Evolutionary conservation across 441 rosid genomes (phyloP).

Genomic region (Biscutella laevigata): DNA sequence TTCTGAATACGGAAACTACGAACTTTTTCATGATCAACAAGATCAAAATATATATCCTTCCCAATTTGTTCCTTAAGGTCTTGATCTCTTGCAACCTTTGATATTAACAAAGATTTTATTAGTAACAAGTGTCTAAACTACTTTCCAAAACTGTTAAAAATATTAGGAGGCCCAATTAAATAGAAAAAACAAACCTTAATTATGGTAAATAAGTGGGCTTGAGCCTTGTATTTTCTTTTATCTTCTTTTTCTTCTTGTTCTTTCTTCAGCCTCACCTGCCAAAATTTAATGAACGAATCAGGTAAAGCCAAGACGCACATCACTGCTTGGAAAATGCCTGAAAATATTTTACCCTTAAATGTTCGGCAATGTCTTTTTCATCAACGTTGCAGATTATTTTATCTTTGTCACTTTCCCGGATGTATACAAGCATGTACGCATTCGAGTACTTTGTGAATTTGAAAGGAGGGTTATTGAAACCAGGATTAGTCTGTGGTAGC

Average conservation of each 20-base stretch:
- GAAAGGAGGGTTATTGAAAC: conserved; percentile 55
- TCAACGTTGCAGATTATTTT: conserved; percentile 63
- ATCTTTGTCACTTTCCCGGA: conserved; percentile 69
- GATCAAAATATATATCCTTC: conserved; percentile 62
- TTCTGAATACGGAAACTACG: conserved; percentile 66
- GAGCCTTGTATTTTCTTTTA: no score
- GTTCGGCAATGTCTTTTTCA: conserved; percentile 68
- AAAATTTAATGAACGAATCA: conserved; percentile 11
- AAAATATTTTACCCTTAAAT: conserved; percentile 48
- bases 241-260: conserved; percentile 68
- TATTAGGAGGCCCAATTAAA: not conserved
- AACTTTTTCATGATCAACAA: conserved; percentile 76
- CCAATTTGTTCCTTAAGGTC: conserved; percentile 52
- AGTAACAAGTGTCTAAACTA: conserved; percentile 6
- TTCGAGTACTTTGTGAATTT: conserved; percentile 65
- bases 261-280: conserved; percentile 50
- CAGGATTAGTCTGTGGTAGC: conserved; percentile 62
- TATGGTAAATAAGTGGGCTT: conserved; percentile 55
- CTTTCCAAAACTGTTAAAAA: not conserved
- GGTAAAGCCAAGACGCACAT: conserved; percentile 14
- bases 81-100: conserved; percentile 49
- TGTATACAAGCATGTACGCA: conserved; percentile 74
- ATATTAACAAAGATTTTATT: conserved; percentile 9
- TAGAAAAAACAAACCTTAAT: conserved; percentile 40
- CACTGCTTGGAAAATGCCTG: conserved; percentile 1